phyloP scores from a whole-genome alignment of 2,329 filamentous ascomycete species.

The Dactylonectria macrodidyma region DNA sequence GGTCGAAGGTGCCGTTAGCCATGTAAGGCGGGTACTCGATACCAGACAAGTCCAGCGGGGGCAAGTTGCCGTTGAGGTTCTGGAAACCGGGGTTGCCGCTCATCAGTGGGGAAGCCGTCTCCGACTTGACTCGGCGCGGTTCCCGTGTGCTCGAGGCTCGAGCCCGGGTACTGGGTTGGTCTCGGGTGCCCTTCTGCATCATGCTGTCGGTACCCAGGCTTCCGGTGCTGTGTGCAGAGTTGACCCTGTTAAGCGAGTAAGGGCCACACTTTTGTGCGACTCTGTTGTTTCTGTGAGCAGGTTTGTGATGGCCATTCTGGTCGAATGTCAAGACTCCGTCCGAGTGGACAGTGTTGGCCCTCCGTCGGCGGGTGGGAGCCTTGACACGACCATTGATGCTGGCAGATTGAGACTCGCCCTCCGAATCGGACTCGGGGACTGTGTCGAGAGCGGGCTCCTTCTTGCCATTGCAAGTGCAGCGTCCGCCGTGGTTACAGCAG shows the following conservation, averaged over 20 bases:
- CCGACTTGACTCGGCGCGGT: conserved; percentile 71
- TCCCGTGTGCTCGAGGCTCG: conserved; percentile 58
- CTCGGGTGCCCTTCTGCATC: conserved; percentile 56
- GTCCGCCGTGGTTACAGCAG: conserved; percentile 79
- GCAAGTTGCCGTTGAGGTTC: conserved; percentile 67
- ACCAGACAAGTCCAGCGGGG: conserved; percentile 71
- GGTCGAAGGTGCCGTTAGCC: conserved; percentile 64
- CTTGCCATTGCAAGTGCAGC: conserved; percentile 76
- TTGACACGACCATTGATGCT: conserved; percentile 56
- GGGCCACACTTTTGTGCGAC: conserved; percentile 74
- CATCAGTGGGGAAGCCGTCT: conserved; percentile 72
- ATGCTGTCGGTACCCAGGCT: conserved; percentile 61
- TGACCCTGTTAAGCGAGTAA: conserved; percentile 72
- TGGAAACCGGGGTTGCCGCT: conserved; percentile 64
- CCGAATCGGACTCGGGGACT: conserved; percentile 75
- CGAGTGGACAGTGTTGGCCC: conserved; percentile 74
- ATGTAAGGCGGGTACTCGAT: conserved; percentile 67
- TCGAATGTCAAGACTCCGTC: conserved; percentile 73
- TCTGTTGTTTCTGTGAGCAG: conserved; percentile 72
- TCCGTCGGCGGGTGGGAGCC: conserved; percentile 63
- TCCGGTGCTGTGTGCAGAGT: conserved; percentile 69
- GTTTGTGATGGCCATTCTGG: conserved; percentile 76
- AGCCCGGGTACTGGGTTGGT: conserved; percentile 54
- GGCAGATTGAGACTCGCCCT: conserved; percentile 58
- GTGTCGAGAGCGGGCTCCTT: conserved; percentile 73